These are phyloP conservation scores for Acanthamoeba lugdunensis DNA, from an alignment of 208 protist species.

Conservation along the genomic window DNA sequence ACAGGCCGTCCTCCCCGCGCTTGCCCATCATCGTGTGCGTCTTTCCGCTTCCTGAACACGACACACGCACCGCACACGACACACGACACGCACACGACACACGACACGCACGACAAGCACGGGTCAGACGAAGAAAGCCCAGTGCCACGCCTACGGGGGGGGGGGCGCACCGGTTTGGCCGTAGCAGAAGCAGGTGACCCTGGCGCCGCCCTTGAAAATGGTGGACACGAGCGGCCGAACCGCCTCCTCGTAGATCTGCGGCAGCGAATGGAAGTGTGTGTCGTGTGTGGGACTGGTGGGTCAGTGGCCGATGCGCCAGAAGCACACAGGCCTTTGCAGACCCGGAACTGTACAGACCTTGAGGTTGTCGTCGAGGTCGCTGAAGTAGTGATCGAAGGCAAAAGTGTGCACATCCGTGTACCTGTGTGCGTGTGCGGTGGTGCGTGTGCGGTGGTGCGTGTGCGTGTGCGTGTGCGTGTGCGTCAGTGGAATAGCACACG, in stretches of 20 bases:
- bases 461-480: background rate
- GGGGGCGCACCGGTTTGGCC: slow-evolving; percentile 20
- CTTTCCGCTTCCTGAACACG: slow-evolving; percentile 8
- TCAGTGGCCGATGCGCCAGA: background rate
- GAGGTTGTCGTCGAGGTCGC: background rate
- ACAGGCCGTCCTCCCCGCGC: slow-evolving; percentile 13
- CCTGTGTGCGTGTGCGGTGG: background rate
- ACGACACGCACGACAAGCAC: no score
- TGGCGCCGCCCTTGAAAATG: background rate
- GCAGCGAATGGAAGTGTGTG: background rate
- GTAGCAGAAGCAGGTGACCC: slow-evolving; percentile 64
- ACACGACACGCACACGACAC: no score
- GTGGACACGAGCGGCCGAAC: background rate
- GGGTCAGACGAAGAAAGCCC: no score
- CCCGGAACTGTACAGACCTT: background rate
- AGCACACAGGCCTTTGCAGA: background rate
- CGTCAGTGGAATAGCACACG: background rate
- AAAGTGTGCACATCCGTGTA: slow-evolving; percentile 39
- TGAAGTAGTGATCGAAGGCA: slow-evolving; percentile 34
- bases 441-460: background rate
- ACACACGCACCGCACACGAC: background rate
- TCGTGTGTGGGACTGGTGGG: background rate
- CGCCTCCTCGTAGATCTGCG: slow-evolving; percentile 8
- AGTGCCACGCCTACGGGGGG: no score
- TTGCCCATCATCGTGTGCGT: slow-evolving; percentile 69